Percentiles rank a stretch among this genome's conserved stretches.
Evolutionary conservation across 495 filamentous ascomycete genomes (phyloP).

Genomic region (Ramalina intermedia): DNA sequence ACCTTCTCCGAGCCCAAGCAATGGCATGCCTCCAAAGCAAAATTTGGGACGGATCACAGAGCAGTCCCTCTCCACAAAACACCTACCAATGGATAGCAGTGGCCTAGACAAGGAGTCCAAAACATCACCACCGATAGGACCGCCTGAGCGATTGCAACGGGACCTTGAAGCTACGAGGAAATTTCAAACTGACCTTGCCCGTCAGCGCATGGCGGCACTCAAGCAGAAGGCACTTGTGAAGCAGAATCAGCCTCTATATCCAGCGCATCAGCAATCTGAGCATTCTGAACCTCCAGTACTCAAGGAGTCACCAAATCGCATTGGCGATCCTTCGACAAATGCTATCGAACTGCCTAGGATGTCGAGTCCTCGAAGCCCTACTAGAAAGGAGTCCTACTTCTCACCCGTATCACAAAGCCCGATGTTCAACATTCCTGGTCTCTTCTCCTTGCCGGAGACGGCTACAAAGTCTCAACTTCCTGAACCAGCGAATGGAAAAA

Average conservation of each 20-base stretch:
- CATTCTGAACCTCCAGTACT: too few relatives aligned
- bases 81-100: background rate
- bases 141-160: background rate
- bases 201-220: slow-evolving; percentile 37
- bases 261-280: too few relatives aligned
- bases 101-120: background rate
- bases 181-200: slow-evolving; percentile 39
- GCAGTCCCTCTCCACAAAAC: background rate
- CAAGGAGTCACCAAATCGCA: background rate
- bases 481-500: background rate
- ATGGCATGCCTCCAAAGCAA: too few relatives aligned
- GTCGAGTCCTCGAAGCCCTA: background rate
- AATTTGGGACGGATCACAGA: too few relatives aligned
- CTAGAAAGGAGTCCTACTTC: slow-evolving; percentile 14
- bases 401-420: slow-evolving; percentile 10
- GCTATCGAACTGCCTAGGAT: background rate
- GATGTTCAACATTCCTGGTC: slow-evolving; percentile 34
- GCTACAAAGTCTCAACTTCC: background rate
- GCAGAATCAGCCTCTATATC: background rate
- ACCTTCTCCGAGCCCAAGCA: slow-evolving; percentile 15
- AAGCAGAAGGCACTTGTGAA: slow-evolving; percentile 28
- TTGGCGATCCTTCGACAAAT: background rate
- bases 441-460: slow-evolving; percentile 24
- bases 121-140: background rate
- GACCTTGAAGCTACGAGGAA: slow-evolving; percentile 38